Conservation (phyloP, 176 grass and related monocot genomes). For the Bromus sterilis region DNA sequence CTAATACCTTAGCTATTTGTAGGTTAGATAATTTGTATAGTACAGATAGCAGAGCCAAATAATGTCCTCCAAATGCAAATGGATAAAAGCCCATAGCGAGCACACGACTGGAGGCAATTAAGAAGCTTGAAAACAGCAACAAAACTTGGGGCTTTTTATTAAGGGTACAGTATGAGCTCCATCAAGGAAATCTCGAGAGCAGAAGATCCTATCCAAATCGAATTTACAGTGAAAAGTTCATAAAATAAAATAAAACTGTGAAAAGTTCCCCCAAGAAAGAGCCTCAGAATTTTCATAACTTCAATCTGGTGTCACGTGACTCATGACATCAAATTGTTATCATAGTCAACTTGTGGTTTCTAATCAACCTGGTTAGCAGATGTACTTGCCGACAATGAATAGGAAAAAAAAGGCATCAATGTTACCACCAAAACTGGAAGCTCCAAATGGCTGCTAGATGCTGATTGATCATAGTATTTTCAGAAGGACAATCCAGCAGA, state of each 20-base stretch:
- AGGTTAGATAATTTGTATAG: neutral
- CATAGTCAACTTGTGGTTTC: too few species aligned
- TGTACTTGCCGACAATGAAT: neutral
- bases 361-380: neutral
- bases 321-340: too few species aligned
- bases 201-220: neutral
- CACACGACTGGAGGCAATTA: neutral
- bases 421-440: neutral
- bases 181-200: neutral
- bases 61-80: neutral
- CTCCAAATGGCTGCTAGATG: neutral
- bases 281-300: too few species aligned
- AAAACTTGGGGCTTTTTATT: neutral
- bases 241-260: too few species aligned
- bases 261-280: neutral
- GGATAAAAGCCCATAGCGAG: neutral
- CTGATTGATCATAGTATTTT: neutral
- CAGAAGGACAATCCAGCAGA: neutral
- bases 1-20: neutral
- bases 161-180: neutral
- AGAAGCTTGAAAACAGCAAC: neutral
- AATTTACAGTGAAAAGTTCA: neutral
- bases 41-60: neutral
- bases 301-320: too few species aligned
- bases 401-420: neutral